Conservation (phyloP, 371 early-diverging fungal genomes). For the Mucor irregularis region DNA sequence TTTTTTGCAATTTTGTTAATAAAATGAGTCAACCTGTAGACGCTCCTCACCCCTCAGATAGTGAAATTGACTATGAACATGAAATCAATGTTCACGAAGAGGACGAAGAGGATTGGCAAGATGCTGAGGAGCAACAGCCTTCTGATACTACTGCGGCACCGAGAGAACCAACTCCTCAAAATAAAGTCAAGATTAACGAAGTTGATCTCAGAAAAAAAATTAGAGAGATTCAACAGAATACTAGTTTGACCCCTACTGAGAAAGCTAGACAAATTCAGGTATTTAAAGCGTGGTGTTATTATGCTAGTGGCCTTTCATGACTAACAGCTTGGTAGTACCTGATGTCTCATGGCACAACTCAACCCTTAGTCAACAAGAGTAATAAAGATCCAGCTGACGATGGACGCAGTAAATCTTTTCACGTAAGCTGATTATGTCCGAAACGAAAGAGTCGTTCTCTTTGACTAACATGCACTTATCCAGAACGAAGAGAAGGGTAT, state of each 20-base stretch:
- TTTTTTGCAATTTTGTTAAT: too few species aligned
- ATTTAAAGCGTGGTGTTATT: too few species aligned
- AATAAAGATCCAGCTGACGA: slow-evolving; percentile 23
- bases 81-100: slow-evolving; percentile 22
- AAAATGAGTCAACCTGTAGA: slow-evolving; percentile 7
- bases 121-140: slow-evolving; percentile 30
- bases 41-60: slow-evolving; percentile 6
- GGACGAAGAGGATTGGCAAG: slow-evolving; percentile 35
- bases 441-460: background rate
- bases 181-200: slow-evolving; percentile 18
- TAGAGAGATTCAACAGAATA: slow-evolving; percentile 60
- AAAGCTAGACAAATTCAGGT: slow-evolving; percentile 78
- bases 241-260: slow-evolving; percentile 52
- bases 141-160: background rate
- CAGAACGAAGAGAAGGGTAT: slow-evolving; percentile 53
- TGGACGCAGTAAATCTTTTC: slow-evolving; percentile 44
- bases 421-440: slow-evolving; percentile 52
- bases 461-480: background rate
- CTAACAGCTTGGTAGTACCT: slow-evolving; percentile 10
- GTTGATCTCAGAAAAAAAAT: slow-evolving; percentile 57
- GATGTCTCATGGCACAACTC: slow-evolving; percentile 38
- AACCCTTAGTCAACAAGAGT: slow-evolving; percentile 30
- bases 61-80: slow-evolving; percentile 18
- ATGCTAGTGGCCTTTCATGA: too few species aligned
- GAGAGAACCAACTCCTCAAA: background rate